Evolutionary conservation across 345 rosid species (phyloP).

Genomic region (Dipteronia sinensis): DNA sequence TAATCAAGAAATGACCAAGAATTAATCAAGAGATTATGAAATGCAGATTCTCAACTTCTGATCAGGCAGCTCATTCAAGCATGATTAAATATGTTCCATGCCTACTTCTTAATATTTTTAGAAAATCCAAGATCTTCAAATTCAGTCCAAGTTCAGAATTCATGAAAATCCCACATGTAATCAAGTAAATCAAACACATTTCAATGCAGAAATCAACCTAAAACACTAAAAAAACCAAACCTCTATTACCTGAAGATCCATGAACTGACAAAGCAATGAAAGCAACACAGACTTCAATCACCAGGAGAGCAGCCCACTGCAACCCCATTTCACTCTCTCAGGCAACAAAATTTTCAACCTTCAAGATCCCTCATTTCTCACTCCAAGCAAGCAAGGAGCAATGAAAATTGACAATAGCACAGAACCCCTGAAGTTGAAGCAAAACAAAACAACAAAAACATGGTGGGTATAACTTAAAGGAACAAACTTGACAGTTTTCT

Average conservation of each 20-base stretch:
- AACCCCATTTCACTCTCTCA: conserved; percentile 35
- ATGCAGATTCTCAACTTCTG: conserved; percentile 17
- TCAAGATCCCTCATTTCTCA: conserved; percentile 36
- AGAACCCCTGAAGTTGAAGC: conserved; percentile 19
- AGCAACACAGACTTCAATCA: conserved; percentile 29
- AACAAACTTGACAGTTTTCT: conserved; percentile 20
- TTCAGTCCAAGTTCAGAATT: conserved; percentile 9
- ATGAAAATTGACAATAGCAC: conserved; percentile 17
- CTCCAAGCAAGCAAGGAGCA: conserved; percentile 17
- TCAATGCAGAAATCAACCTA: conserved; percentile 12
- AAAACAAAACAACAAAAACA: conserved; percentile 14
- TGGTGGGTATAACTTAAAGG: conserved; percentile 32
- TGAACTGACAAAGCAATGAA: conserved; percentile 34
- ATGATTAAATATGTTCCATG: not conserved
- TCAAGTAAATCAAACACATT: conserved; percentile 12
- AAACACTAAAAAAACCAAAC: not conserved
- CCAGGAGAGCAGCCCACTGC: conserved; percentile 32
- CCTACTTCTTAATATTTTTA: not conserved
- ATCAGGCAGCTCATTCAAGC: not conserved
- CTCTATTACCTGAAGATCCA: conserved; percentile 63
- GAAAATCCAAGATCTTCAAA: conserved; percentile 26
- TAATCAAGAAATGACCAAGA: not conserved
- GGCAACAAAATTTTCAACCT: conserved; percentile 12
- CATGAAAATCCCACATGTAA: not conserved
- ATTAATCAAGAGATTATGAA: not conserved